Base-by-base conservation (phyloP, 129 eudicot genomes). In the Rutidosis leptorrhynchoides region DNA sequence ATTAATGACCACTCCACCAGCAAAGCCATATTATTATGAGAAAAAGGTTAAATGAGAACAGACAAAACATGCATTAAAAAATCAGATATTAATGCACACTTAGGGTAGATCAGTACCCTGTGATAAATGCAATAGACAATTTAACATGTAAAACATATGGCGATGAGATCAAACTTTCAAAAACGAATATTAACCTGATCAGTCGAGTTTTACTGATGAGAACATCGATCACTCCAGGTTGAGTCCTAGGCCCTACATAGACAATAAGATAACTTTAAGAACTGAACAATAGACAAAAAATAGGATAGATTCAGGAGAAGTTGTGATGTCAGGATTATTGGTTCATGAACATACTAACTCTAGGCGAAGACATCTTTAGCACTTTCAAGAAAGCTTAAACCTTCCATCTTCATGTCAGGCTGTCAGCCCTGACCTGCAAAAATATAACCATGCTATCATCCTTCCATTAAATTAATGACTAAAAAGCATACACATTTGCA, bases 151-250 rank as follows among this genome's bases (percentile, higher is more conserved):
- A n/a, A 16, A 67, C 8, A 30, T 0, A 53, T 3, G 14, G 19
- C 2, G 46, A 12, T 9, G 17, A 35, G 60, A 77, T 21, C 12
- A 56, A 65, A 65, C 48, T 65, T 16, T 8, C 49, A 28, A 66
- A 49, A 5, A 60, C 58, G 51, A 37, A 65, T 53, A 70, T 67
- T 64, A 70, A 91, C 98, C 98, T 91, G 98, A 65, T 85, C 96
- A 73, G 99, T 96, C 7, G 99, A 93, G 61, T 89, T n/a, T n/a
- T 93, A 77, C 99, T 93, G 65, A 93, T 93, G 79, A 95, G 95
- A 54, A 96, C 99, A 74, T 93, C 96, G 28, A 89, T 72, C 67
- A 89, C 92, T 54, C 99, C 99, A 71, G 95, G 81, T 59, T 96
- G 92, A 93, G 74, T 19, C 88, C 99, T 59, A 93, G 66, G 65